Conservation (phyloP, 148 eudicot species). For the Camellia japonica region DNA sequence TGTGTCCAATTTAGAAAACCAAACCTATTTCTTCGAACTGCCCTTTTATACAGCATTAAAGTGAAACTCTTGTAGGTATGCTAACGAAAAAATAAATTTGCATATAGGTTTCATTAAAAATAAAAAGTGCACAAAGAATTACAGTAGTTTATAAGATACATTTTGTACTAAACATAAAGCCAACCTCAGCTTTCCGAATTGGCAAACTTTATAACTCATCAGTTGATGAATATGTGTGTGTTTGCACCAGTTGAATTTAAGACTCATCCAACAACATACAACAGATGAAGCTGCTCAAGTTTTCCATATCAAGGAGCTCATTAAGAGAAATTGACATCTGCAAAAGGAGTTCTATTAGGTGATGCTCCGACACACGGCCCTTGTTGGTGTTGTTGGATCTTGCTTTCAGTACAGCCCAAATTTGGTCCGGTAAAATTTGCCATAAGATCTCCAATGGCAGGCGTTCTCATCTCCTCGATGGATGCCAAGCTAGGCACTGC, state of each 20-base stretch:
- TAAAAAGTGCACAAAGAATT: neutral
- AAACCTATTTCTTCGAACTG: too few relatives aligned
- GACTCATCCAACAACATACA: conserved; percentile 15
- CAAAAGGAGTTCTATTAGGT: conserved; percentile 62
- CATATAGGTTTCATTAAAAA: neutral
- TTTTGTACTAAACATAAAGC: neutral
- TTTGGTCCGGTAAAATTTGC: conserved; percentile 18
- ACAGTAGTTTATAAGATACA: neutral
- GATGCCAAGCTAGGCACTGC: conserved; percentile 61
- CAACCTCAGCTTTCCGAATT: too few relatives aligned
- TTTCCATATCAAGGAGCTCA: neutral
- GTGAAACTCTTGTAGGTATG: too few relatives aligned
- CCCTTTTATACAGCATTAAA: too few relatives aligned
- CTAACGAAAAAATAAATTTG: too few relatives aligned
- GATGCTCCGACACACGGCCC: conserved; percentile 21
- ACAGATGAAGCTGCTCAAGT: neutral
- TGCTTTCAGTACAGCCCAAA: conserved; percentile 21
- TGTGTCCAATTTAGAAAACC: too few relatives aligned
- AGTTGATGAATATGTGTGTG: conserved; percentile 20
- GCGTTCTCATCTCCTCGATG: conserved; percentile 72
- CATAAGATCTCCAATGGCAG: conserved; percentile 21
- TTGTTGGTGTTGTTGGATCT: conserved; percentile 31
- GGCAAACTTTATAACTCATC: conserved; percentile 11
- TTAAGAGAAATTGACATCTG: conserved; percentile 37
- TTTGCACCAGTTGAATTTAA: too few relatives aligned